Percentiles rank a stretch among this genome's conserved stretches.
phyloP scores from a whole-genome alignment of 2,329 filamentous ascomycete species.

The Cladosporium halotolerans region DNA sequence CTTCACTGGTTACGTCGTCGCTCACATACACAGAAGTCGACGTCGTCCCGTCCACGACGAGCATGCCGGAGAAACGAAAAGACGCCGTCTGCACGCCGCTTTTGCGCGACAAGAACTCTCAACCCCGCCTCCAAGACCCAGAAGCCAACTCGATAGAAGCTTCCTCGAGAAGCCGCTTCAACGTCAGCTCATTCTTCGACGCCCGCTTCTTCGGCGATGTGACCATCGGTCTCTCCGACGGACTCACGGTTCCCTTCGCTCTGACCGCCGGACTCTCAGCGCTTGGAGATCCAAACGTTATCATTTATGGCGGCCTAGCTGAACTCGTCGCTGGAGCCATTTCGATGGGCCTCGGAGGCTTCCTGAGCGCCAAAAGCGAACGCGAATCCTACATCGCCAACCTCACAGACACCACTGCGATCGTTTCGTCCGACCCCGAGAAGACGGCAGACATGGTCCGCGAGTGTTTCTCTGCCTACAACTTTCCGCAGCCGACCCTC shows the following conservation, averaged over 20 bases:
- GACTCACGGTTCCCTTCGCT: conserved; percentile 34
- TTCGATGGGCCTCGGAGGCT: conserved; percentile 37
- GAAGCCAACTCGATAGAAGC: not conserved
- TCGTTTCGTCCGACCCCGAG: conserved; percentile 32
- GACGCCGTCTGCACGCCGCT: not conserved
- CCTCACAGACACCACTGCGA: conserved; percentile 35
- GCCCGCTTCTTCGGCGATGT: conserved; percentile 8
- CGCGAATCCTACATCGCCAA: conserved; percentile 43
- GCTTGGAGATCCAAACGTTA: conserved; percentile 31
- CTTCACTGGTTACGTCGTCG: too few relatives aligned
- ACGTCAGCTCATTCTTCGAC: not conserved
- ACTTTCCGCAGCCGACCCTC: conserved; percentile 30
- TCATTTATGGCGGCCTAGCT: conserved; percentile 33
- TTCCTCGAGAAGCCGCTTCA: not conserved
- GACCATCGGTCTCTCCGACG: conserved; percentile 24
- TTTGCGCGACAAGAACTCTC: not conserved
- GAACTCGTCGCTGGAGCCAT: conserved; percentile 35
- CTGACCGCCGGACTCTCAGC: conserved; percentile 32
- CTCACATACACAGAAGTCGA: too few relatives aligned
- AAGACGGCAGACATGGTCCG: conserved; percentile 36
- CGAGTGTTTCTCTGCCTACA: conserved; percentile 36
- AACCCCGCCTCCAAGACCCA: not conserved
- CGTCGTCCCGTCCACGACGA: too few relatives aligned
- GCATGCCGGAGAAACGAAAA: not conserved
- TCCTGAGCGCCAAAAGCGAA: conserved; percentile 43